Evolutionary conservation across 2,329 filamentous ascomycete genomes (phyloP), one percentile per base, ranked within the genome.

Genomic region (Keithomyces neogunnii): DNA sequence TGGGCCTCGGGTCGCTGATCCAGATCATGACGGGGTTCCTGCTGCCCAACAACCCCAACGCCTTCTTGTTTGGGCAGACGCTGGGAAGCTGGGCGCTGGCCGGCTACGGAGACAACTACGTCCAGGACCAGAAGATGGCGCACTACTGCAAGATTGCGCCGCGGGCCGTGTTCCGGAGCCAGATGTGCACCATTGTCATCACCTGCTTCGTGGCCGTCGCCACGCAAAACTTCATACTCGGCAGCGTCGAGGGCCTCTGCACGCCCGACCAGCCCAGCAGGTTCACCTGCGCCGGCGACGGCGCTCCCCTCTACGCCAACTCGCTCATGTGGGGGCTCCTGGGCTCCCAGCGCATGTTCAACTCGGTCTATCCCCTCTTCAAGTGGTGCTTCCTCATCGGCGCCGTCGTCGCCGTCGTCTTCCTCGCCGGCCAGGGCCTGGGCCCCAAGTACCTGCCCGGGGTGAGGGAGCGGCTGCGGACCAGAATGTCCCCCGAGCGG

Each of bases 81-180:
- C 55, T 59, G 42, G 58, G 58, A 29, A 50, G 45, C 48, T 56
- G 55, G 55, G 55, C 55, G 11, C 54, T 57, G 6, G 55, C 55
- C 0, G 71, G 71, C 3, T 72, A 71, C 51, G 65, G 65, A 43
- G 67, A 68, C 50, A 70, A 70, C 58, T 71, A 69, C 53, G 63
- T 70, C 63, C 67, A 71, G 55, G 75, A 78, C 55, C 68, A 77
- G 68, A 78, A 78, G 60, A 61, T 78, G 36, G 75, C 68, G 1
- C 74, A 76, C 51, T 77, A 77, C 59, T 62, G 76, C 51, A 77
- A 78, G 57, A 72, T 78, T 42, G 69, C 74, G 0, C 72, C 71
- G 0, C 66, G 69, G 4, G 73, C 70, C 9, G 64, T 73, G 3
- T 78, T 78, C 59, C 66, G 69, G 35, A 71, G 69, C 6, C 75